Evolutionary conservation across 2,329 filamentous ascomycete species (phyloP), one percentile per base, ranked within the genome.

Genomic region (Teratosphaeriaceae sp.): DNA sequence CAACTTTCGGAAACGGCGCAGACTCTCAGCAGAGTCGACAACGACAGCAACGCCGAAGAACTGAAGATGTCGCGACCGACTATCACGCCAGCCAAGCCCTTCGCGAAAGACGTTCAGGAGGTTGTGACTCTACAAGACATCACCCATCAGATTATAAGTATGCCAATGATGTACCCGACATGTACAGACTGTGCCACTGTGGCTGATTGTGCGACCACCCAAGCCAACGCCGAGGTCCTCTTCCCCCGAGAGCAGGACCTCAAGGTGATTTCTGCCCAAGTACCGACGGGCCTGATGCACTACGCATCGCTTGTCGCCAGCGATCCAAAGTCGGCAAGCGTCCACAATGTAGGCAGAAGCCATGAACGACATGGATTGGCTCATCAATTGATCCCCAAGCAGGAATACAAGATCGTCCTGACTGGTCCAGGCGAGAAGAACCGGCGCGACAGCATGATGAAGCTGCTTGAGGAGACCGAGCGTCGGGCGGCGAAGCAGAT

Each of bases 201-300:
- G 35, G 45, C 45, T 48, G 43, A 47, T 35, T 13, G 37, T 34
- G 19, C 6, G n/a, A 18, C 18, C n/a, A n/a, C n/a, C n/a, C n/a
- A n/a, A 55, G 51, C 52, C 27, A 54, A 56, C 26, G 53, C 53
- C 8, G 44, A 49, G 43, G 48, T 53, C 18, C 45, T 56, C 23
- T 54, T 51, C 27, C 45, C 46, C 1, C 43, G 36, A 39, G 50
- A 54, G 9, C 44, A 41, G 2, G 45, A 48, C 39, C 44, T 53
- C 23, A 48, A 51, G 38, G 50, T 53, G 6, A 46, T 56, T 15
- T 50, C 50, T 1, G 50, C 45, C 5, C 48, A 50, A 37, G 33
- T 42, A 12, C 43, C 40, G 1, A 45, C 44, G 20, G 49, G 42
- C 16, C 37, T 52, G 29, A 46, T 42, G 6, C 44, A 50, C 26